These are phyloP conservation scores for Phoenix dactylifera DNA, from an alignment of 176 grass and related monocot species.

Conservation along the genomic window DNA sequence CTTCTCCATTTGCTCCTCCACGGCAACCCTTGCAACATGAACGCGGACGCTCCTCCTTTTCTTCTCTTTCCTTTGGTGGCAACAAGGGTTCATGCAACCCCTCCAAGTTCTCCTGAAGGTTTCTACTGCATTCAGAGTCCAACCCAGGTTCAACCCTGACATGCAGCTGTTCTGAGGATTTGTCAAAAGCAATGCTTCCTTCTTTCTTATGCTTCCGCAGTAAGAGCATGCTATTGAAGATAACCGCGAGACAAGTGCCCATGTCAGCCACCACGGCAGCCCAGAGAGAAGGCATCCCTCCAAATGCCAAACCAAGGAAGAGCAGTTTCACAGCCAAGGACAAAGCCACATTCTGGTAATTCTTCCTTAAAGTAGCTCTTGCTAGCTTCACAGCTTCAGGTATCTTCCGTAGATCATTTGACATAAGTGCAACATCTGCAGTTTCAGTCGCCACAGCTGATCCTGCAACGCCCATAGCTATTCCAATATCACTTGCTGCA, in stretches of 20 bases:
- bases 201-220: background rate
- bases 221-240: constrained; percentile 10
- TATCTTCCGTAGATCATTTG: constrained; percentile 7
- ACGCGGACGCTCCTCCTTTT: background rate
- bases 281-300: constrained; percentile 1
- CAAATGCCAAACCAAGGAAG: constrained; percentile 6
- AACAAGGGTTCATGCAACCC: background rate
- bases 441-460: constrained; percentile 4
- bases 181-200: background rate
- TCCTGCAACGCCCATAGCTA: constrained; percentile 2
- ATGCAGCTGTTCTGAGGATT: background rate
- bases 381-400: constrained; percentile 6
- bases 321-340: constrained; percentile 3
- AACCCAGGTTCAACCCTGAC: background rate
- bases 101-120: background rate
- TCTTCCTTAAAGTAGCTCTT: constrained; percentile 1
- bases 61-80: background rate
- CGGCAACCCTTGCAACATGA: constrained; percentile 4
- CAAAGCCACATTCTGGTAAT: constrained; percentile 6
- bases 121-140: background rate
- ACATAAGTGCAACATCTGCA: constrained; percentile 8
- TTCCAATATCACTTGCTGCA: constrained; percentile 3
- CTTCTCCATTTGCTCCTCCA: too few relatives aligned
- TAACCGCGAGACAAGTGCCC: constrained; percentile 3
- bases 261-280: constrained; percentile 10